Conservation (phyloP, 345 rosid species). For the Hypericum androsaemum region DNA sequence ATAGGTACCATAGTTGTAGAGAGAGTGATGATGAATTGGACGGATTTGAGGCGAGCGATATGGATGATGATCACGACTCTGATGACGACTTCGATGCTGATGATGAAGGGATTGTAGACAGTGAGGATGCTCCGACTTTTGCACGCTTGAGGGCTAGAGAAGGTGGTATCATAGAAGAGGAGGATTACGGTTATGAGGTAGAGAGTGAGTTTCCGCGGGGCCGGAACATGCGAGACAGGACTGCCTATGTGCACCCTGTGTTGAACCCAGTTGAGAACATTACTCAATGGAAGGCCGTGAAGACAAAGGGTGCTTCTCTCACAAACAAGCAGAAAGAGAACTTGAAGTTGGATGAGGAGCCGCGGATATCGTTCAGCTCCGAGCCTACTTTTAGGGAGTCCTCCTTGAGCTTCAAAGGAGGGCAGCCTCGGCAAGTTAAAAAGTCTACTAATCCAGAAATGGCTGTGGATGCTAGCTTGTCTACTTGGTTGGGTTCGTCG, state of each 20-base stretch:
- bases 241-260: conserved; percentile 49
- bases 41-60: conserved; percentile 14
- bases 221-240: conserved; percentile 36
- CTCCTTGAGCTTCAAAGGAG: conserved; percentile 33
- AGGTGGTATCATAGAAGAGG: neutral
- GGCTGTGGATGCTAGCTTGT: conserved; percentile 81
- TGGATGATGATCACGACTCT: conserved; percentile 6
- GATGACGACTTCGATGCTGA: conserved; percentile 1
- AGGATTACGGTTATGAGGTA: conserved; percentile 4
- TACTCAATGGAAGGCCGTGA: conserved; percentile 83
- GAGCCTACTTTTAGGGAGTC: conserved; percentile 27
- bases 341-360: conserved; percentile 17
- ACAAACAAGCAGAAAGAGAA: conserved; percentile 66
- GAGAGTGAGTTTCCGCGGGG: neutral
- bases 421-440: conserved; percentile 28
- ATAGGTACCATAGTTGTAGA: conserved; percentile 29
- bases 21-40: conserved; percentile 32
- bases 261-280: conserved; percentile 85
- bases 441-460: conserved; percentile 23
- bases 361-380: conserved; percentile 9
- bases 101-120: conserved; percentile 6
- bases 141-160: neutral
- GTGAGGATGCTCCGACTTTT: neutral
- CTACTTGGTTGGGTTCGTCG: conserved; percentile 72
- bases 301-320: conserved; percentile 38